These are phyloP conservation scores for Neckera pumila DNA, from an alignment of 225 moss, liverwort and hornwort genomes.

Conservation along the genomic window DNA sequence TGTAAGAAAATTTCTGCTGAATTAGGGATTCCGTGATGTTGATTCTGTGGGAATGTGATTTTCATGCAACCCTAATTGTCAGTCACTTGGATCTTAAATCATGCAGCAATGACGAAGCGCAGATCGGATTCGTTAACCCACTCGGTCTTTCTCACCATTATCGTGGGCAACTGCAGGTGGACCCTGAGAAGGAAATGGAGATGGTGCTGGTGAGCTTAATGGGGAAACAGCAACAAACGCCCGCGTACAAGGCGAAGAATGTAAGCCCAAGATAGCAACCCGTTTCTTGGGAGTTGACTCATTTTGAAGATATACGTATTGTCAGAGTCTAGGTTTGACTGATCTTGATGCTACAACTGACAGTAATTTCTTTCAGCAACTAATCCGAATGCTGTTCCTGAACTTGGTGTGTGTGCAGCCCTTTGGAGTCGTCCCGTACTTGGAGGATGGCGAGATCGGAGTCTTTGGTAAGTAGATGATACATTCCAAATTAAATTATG, in stretches of 20 bases:
- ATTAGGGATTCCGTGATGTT: not conserved
- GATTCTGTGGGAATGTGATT: not conserved
- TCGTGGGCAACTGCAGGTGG: not conserved
- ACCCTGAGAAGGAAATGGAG: not conserved
- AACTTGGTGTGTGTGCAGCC: slow-evolving; percentile 1
- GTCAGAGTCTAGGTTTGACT: too few species aligned
- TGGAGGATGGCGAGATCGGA: slow-evolving; percentile 23
- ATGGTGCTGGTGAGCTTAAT: not conserved
- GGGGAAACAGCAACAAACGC: not conserved
- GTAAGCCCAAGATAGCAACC: not conserved
- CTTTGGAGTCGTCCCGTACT: not conserved
- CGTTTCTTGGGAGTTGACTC: not conserved
- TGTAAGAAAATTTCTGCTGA: not conserved
- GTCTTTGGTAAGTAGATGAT: slow-evolving; percentile 4
- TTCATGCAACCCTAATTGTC: not conserved
- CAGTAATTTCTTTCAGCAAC: not conserved
- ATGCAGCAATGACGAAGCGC: not conserved
- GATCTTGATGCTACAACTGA: not conserved
- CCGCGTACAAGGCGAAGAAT: not conserved
- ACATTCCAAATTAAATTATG: not conserved
- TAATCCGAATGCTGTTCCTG: not conserved
- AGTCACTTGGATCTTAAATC: not conserved
- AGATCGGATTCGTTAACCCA: not conserved
- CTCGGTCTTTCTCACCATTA: too few species aligned
- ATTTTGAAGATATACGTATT: too few species aligned